phyloP scores from a whole-genome alignment of 2,329 filamentous ascomycete genomes.

The Penicillium sp. region DNA sequence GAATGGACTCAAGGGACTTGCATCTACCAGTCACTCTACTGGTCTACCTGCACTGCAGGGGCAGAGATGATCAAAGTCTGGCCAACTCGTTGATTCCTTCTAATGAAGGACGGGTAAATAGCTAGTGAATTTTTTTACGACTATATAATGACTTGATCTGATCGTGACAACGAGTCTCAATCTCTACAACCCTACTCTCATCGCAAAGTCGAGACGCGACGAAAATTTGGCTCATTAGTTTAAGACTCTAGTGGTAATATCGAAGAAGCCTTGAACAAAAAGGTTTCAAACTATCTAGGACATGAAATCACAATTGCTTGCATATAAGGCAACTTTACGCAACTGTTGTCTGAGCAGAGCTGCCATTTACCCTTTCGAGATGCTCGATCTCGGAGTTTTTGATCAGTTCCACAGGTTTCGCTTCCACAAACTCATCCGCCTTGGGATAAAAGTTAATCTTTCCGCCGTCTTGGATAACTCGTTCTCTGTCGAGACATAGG shows the following conservation, averaged over 20 bases:
- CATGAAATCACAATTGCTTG: background rate
- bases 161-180: no score
- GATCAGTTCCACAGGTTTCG: conserved; percentile 2
- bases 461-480: conserved; percentile 69
- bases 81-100: background rate
- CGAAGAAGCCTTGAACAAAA: background rate
- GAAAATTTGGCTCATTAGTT: no score
- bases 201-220: no score
- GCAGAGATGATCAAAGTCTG: background rate
- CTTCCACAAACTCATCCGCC: conserved; percentile 11
- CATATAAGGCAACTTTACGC: background rate
- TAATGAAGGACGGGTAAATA: background rate
- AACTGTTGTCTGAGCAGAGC: background rate
- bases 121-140: no score
- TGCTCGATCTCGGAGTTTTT: conserved; percentile 16
- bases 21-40: background rate
- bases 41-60: background rate
- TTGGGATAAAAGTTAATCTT: conserved; percentile 69
- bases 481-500: conserved; percentile 77
- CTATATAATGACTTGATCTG: no score
- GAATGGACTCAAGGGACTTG: background rate
- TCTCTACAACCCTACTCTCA: no score
- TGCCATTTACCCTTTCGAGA: conserved; percentile 17
- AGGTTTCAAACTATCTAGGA: background rate
- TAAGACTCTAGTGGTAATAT: no score